These are phyloP conservation scores for Mucor racemosus DNA, from an alignment of 371 early-diverging fungal genomes.

Conservation along the genomic window DNA sequence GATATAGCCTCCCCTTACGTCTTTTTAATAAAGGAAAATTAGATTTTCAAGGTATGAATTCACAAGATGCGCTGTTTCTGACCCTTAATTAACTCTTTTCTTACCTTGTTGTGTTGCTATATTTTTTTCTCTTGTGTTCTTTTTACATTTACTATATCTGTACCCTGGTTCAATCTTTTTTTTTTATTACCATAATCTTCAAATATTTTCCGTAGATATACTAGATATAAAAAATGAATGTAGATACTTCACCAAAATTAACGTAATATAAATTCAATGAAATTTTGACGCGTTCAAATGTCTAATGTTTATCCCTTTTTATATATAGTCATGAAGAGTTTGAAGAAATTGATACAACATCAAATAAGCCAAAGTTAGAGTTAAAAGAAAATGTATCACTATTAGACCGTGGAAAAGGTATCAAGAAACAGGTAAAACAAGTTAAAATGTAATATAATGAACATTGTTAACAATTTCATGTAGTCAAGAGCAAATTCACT, in stretches of 20 bases:
- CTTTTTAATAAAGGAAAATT: background rate
- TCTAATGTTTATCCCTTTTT: background rate
- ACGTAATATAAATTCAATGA: background rate
- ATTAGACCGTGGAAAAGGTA: conserved; percentile 27
- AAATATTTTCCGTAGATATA: background rate
- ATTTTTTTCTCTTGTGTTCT: background rate
- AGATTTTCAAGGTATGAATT: background rate
- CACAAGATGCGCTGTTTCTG: conserved; percentile 3
- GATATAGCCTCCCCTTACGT: background rate
- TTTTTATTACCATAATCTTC: conserved; percentile 10
- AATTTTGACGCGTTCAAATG: conserved; percentile 10
- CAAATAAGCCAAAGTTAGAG: conserved; percentile 17
- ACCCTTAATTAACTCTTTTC: conserved; percentile 15
- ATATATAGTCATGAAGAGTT: conserved; percentile 21
- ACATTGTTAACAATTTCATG: background rate
- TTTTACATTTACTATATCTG: background rate
- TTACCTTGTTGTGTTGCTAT: conserved; percentile 5
- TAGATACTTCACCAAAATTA: conserved; percentile 10
- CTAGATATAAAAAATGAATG: conserved; percentile 11
- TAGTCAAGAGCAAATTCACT: conserved; percentile 29
- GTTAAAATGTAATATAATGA: background rate
- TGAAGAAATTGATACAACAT: conserved; percentile 23
- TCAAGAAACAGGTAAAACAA: conserved; percentile 26
- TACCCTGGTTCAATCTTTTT: conserved; percentile 16
- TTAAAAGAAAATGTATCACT: conserved; percentile 26